Percentiles rank a stretch among this genome's conserved stretches.
These are phyloP conservation scores for Acanthamoeba triangularis DNA, from an alignment of 208 protist genomes.

Conservation along the genomic window DNA sequence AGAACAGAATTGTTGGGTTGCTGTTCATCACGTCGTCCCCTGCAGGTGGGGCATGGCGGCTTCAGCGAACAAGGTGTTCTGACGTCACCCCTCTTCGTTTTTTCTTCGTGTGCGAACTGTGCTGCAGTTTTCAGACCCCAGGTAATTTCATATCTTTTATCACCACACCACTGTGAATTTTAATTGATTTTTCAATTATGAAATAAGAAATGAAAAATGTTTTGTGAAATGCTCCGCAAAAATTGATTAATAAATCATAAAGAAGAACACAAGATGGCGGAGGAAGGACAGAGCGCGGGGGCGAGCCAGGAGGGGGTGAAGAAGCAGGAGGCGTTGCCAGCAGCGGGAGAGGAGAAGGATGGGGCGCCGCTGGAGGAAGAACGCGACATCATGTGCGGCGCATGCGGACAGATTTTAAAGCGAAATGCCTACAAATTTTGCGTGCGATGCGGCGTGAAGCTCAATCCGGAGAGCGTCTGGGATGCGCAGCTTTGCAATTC, in stretches of 20 bases:
- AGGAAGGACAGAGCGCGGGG: neutral
- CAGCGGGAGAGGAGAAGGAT: neutral
- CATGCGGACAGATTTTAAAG: conserved; percentile 36
- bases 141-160: no score
- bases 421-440: conserved; percentile 6
- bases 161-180: no score
- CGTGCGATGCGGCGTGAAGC: conserved; percentile 31
- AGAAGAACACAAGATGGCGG: neutral
- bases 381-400: conserved; percentile 53
- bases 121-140: no score
- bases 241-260: no score
- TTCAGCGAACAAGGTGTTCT: no score
- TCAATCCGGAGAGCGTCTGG: conserved; percentile 61
- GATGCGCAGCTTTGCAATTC: conserved; percentile 17
- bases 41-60: no score
- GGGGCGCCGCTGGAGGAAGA: neutral
- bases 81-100: no score
- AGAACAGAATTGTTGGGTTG: no score
- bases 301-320: neutral
- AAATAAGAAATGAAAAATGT: neutral
- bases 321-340: neutral
- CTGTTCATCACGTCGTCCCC: no score
- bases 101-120: no score
- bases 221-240: no score
- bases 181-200: no score